These are phyloP conservation scores for Scedosporium dehoogii DNA, from an alignment of 2,329 filamentous ascomycete genomes.

Conservation along the genomic window DNA sequence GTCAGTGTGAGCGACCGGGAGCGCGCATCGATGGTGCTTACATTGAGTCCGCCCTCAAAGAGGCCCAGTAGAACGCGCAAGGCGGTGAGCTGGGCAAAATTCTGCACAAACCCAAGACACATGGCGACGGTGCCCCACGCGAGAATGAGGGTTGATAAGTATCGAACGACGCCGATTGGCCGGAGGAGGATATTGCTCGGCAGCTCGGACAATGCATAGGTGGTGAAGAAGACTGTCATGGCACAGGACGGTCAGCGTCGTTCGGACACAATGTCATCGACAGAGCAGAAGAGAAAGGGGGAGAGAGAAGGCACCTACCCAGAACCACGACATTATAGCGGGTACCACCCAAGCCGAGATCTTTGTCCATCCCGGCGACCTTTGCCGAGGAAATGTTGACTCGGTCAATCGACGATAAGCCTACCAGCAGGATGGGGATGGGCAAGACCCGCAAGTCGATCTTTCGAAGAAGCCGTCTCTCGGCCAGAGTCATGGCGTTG, in stretches of 20 bases:
- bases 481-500: too few relatives aligned
- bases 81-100: constrained; percentile 38
- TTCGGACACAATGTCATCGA: too few relatives aligned
- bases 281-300: too few relatives aligned
- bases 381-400: constrained; percentile 28
- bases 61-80: constrained; percentile 59
- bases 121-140: constrained; percentile 56
- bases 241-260: too few relatives aligned
- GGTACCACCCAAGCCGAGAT: constrained; percentile 48
- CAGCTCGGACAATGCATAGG: constrained; percentile 64
- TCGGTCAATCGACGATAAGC: constrained; percentile 1
- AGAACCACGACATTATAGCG: constrained; percentile 62
- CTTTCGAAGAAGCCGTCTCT: background rate
- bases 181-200: constrained; percentile 62
- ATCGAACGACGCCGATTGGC: constrained; percentile 62
- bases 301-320: too few relatives aligned
- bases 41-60: constrained; percentile 62
- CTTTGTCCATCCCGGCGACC: constrained; percentile 53
- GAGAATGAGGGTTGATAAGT: constrained; percentile 51
- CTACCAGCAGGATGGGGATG: background rate
- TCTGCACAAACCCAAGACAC: constrained; percentile 54
- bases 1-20: background rate
- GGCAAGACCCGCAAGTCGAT: background rate
- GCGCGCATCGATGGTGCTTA: background rate
- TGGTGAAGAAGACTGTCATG: constrained; percentile 67